phyloP scores from a whole-genome alignment of 129 eudicot species.

The Artemisia argyi region DNA sequence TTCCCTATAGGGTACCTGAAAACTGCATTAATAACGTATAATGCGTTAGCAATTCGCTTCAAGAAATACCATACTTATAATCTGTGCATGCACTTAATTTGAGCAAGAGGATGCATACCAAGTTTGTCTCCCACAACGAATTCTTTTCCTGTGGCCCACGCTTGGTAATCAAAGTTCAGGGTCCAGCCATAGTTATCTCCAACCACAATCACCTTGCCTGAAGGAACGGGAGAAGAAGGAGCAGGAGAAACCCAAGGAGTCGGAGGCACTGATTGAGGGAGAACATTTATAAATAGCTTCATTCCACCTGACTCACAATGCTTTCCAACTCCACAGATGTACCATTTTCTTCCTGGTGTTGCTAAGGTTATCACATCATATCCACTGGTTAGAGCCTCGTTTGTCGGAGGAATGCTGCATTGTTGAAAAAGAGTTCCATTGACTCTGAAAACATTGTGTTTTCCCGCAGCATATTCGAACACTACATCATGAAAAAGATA shows the following conservation, averaged over 20 bases:
- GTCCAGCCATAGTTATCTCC: slow-evolving; percentile 36
- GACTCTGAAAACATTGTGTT: slow-evolving; percentile 10
- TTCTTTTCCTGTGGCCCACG: slow-evolving; percentile 31
- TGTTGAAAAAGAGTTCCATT: slow-evolving; percentile 3
- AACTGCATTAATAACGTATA: background rate
- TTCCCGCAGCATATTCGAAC: slow-evolving; percentile 9
- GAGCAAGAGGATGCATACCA: slow-evolving; percentile 15
- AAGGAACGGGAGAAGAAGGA: background rate
- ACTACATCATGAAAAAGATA: background rate
- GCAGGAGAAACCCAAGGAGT: background rate
- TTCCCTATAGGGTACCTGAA: background rate
- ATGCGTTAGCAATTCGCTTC: background rate
- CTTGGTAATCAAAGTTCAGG: slow-evolving; percentile 21
- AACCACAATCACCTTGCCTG: background rate
- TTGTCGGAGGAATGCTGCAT: background rate
- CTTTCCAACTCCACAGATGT: no score
- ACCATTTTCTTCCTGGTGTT: no score
- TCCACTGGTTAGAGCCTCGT: no score
- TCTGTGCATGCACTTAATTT: background rate
- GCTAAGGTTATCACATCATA: no score
- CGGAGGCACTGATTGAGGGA: no score
- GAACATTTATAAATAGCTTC: background rate
- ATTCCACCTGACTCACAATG: no score
- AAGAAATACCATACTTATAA: background rate
- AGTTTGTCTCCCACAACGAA: slow-evolving; percentile 33